Conservation (phyloP, 2,329 filamentous ascomycete species). For the Ophiostoma populinum region DNA sequence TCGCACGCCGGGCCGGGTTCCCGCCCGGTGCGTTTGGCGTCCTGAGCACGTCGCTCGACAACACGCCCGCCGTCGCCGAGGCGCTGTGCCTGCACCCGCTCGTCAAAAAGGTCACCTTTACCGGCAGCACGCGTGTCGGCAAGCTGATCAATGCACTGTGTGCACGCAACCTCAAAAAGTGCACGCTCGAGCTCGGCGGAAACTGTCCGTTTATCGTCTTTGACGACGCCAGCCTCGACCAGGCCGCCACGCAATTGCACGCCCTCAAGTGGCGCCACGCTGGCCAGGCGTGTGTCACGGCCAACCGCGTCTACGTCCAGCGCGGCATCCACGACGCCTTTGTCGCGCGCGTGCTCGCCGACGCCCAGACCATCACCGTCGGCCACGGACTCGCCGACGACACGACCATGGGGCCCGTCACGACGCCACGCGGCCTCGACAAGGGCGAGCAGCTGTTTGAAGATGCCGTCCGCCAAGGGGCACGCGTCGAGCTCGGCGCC, state of each 20-base stretch:
- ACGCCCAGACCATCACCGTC: constrained; percentile 36
- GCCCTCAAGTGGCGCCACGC: constrained; percentile 30
- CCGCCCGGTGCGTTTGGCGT: constrained; percentile 52
- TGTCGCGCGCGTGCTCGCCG: constrained; percentile 19
- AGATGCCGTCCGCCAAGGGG: constrained; percentile 46
- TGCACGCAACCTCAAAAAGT: constrained; percentile 49
- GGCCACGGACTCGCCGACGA: constrained; percentile 41
- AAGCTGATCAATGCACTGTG: constrained; percentile 46
- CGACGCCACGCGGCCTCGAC: constrained; percentile 34
- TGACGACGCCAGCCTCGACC: constrained; percentile 48
- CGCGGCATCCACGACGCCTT: constrained; percentile 36
- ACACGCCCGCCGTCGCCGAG: constrained; percentile 27
- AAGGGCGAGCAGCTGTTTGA: constrained; percentile 43
- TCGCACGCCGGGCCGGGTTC: constrained; percentile 55
- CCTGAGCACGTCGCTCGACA: constrained; percentile 25
- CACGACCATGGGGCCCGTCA: constrained; percentile 44
- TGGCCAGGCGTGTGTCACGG: constrained; percentile 47
- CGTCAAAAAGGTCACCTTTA: constrained; percentile 56
- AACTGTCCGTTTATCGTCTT: constrained; percentile 52
- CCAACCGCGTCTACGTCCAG: constrained; percentile 49
- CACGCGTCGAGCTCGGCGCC: constrained; percentile 44
- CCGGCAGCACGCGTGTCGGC: constrained; percentile 54
- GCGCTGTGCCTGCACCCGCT: constrained; percentile 27
- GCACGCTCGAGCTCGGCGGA: constrained; percentile 53
- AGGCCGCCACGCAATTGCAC: constrained; percentile 31